A percentile compares a stretch with the other conserved stretches of the same genome.
These are phyloP conservation scores for Jackrogersella multiformis DNA, from an alignment of 495 filamentous ascomycete genomes.

Conservation along the genomic window DNA sequence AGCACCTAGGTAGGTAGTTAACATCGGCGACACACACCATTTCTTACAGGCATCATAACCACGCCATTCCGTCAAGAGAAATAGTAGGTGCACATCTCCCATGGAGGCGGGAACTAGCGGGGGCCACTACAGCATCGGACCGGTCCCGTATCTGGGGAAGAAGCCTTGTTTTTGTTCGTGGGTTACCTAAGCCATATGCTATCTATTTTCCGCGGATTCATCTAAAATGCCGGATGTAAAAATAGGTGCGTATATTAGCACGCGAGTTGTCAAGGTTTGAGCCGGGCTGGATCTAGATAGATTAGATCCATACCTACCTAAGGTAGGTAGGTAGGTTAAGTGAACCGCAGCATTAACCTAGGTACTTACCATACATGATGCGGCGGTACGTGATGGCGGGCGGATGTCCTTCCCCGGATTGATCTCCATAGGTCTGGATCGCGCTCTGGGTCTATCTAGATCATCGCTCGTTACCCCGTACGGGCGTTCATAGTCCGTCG, in stretches of 20 bases:
- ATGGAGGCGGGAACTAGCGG: not conserved
- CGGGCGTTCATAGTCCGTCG: constrained; percentile 11
- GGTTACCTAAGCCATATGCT: constrained; percentile 12
- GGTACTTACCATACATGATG: constrained; percentile 15
- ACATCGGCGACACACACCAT: not conserved
- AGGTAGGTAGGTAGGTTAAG: constrained; percentile 10
- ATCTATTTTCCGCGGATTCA: constrained; percentile 13
- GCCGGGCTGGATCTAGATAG: constrained; percentile 5
- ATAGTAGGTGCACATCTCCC: constrained; percentile 1
- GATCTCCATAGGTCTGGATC: constrained; percentile 37
- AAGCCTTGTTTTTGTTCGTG: not conserved
- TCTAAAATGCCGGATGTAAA: constrained; percentile 1
- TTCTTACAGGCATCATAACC: not conserved
- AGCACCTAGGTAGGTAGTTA: too few relatives aligned
- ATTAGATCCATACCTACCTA: too few relatives aligned
- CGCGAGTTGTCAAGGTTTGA: not conserved
- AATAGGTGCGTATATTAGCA: not conserved
- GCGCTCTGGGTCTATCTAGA: constrained; percentile 43
- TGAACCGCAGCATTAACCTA: constrained; percentile 16
- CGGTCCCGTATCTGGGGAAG: not conserved
- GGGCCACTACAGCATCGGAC: constrained; percentile 3
- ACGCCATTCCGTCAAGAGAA: not conserved
- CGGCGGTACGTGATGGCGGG: constrained; percentile 10
- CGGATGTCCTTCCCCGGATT: constrained; percentile 36
- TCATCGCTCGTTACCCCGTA: constrained; percentile 34